These are phyloP conservation scores for Nymphaea colorata DNA, from an alignment of 164 flowering plant species.

Conservation along the genomic window DNA sequence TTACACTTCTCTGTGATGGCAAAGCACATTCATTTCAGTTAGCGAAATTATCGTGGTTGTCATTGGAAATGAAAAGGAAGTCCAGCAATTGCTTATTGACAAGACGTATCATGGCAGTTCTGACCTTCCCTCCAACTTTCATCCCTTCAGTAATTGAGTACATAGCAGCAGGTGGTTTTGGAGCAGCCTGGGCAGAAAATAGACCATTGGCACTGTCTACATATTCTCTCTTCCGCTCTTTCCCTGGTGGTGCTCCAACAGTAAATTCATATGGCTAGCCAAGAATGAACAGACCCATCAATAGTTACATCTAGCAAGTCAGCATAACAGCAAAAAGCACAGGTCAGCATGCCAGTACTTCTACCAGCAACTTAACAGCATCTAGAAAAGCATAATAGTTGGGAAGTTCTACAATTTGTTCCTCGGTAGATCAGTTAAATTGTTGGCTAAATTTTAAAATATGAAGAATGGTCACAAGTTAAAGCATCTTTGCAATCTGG, in stretches of 20 bases:
- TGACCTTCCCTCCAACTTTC: slow-evolving; percentile 92
- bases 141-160: slow-evolving; percentile 74
- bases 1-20: slow-evolving; percentile 64
- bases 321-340: too few species aligned
- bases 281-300: not conserved
- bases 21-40: not conserved
- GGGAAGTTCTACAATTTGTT: too few species aligned
- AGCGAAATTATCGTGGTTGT: not conserved
- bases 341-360: too few species aligned
- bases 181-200: slow-evolving; percentile 96
- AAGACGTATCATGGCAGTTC: not conserved
- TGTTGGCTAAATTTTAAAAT: too few species aligned
- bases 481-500: too few species aligned
- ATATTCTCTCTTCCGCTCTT: slow-evolving; percentile 81
- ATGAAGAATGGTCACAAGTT: too few species aligned
- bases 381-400: too few species aligned
- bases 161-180: slow-evolving; percentile 91
- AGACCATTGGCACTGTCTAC: slow-evolving; percentile 85
- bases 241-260: slow-evolving; percentile 85
- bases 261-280: slow-evolving; percentile 82
- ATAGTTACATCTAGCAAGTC: too few species aligned
- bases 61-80: not conserved
- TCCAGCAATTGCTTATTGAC: not conserved
- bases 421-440: too few species aligned
- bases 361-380: too few species aligned